phyloP scores from a whole-genome alignment of 345 rosid genomes.

The Abelmoschus esculentus region DNA sequence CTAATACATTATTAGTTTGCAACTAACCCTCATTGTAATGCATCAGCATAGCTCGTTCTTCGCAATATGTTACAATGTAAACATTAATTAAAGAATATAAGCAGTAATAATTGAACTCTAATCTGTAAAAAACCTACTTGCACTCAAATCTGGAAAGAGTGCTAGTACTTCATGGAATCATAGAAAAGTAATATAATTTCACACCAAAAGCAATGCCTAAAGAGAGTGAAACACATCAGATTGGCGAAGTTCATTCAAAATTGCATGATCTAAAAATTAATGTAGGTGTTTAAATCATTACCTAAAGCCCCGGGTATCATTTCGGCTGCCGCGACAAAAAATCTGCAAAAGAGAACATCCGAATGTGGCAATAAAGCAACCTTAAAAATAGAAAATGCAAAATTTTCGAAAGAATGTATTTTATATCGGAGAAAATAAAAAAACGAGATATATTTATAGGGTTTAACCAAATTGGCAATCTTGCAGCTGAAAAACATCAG shows the following conservation, averaged over 20 bases:
- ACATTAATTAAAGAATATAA: not conserved
- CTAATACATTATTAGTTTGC: not conserved
- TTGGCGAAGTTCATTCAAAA: not conserved
- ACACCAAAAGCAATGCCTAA: slow-evolving; percentile 4
- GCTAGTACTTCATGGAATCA: not conserved
- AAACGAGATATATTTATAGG: not conserved
- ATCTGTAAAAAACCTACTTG: not conserved
- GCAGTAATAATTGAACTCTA: not conserved
- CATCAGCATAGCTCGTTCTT: not conserved
- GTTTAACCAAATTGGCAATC: not conserved
- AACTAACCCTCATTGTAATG: too few species aligned
- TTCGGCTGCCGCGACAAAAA: slow-evolving; percentile 96
- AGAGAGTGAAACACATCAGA: not conserved
- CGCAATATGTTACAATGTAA: not conserved
- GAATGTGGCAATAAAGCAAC: slow-evolving; percentile 8
- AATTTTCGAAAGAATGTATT: not conserved
- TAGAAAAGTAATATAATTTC: not conserved
- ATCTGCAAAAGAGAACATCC: slow-evolving; percentile 40
- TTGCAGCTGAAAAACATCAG: not conserved
- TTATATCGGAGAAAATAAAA: not conserved
- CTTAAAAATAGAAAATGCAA: not conserved
- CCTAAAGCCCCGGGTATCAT: slow-evolving; percentile 95
- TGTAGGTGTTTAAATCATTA: slow-evolving; percentile 16
- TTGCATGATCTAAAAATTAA: not conserved
- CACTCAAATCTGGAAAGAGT: not conserved